Evolutionary conservation across 169 alveolate genomes (phyloP).

Genomic region (Eimeria maxima): DNA sequence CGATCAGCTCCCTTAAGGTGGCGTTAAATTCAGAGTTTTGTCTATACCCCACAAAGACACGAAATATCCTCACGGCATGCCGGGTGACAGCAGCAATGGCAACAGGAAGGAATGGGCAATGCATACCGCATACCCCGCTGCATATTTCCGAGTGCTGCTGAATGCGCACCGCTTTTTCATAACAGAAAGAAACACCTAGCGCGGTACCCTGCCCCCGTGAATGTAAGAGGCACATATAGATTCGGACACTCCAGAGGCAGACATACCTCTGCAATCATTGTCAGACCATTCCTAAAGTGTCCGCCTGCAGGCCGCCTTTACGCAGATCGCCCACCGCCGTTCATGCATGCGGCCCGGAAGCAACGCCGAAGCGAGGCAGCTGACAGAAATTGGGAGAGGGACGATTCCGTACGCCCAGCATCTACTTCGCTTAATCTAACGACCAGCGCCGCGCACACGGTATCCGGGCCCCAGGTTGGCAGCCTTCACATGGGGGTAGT

Average conservation of each 20-base stretch:
- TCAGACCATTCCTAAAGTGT: background rate
- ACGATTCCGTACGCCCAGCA: background rate
- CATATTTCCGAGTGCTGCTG: background rate
- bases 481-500: background rate
- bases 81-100: background rate
- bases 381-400: background rate
- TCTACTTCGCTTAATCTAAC: background rate
- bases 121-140: background rate
- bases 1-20: background rate
- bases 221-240: background rate
- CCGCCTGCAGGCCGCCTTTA: background rate
- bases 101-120: background rate
- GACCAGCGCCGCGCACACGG: background rate
- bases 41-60: background rate
- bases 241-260: conserved; percentile 23
- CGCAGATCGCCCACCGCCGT: conserved; percentile 10
- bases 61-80: background rate
- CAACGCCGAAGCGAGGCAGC: background rate
- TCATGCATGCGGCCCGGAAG: conserved; percentile 14
- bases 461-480: background rate
- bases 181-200: background rate
- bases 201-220: background rate
- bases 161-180: background rate
- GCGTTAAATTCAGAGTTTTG: background rate
- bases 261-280: conserved; percentile 38